Conservation (phyloP, 768 basidiomycete genomes). For the Boletus sp. region DNA sequence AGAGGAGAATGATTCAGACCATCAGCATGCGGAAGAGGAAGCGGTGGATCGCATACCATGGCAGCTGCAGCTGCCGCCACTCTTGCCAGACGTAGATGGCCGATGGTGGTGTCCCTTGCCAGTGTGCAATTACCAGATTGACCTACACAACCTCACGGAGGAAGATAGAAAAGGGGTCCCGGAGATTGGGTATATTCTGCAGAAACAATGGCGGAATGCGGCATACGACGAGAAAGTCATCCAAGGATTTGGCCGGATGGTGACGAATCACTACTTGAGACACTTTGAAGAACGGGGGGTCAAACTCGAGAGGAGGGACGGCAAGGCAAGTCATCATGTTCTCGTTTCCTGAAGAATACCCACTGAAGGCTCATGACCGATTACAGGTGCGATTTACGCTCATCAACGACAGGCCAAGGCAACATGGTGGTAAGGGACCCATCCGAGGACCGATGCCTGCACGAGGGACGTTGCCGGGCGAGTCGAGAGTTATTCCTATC, state of each 20-base stretch:
- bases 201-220: constrained; percentile 38
- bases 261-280: constrained; percentile 24
- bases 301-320: constrained; percentile 11
- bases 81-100: constrained; percentile 42
- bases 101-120: constrained; percentile 52
- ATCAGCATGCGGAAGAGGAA: constrained; percentile 14
- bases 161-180: constrained; percentile 32
- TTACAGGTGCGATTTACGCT: constrained; percentile 14
- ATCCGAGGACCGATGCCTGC: constrained; percentile 24
- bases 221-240: constrained; percentile 29
- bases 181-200: constrained; percentile 22
- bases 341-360: neutral
- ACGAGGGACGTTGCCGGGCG: constrained; percentile 24
- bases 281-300: constrained; percentile 26
- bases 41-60: constrained; percentile 36
- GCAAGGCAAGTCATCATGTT: constrained; percentile 14
- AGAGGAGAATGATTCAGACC: constrained; percentile 39
- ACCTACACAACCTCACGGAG: constrained; percentile 43
- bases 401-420: constrained; percentile 5
- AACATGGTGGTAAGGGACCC: neutral
- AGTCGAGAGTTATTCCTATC: constrained; percentile 24
- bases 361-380: neutral
- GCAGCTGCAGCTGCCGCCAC: constrained; percentile 37
- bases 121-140: constrained; percentile 44
- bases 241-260: constrained; percentile 25